Evolutionary conservation across 768 basidiomycete species (phyloP).

Genomic region (Tricholoma matsutake): DNA sequence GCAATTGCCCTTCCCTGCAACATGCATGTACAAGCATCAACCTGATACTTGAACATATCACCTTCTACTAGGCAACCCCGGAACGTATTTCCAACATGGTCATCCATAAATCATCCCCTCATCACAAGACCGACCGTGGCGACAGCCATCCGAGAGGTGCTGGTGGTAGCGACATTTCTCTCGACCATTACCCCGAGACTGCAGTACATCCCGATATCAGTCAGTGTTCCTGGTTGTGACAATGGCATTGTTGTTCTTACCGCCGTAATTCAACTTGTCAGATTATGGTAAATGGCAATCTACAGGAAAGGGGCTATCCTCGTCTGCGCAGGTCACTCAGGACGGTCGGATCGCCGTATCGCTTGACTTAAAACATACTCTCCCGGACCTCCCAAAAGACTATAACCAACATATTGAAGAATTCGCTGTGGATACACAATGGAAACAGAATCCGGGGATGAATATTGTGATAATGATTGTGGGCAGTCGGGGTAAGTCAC

Average conservation of each 20-base stretch:
- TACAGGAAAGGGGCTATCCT: conserved; percentile 36
- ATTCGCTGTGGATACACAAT: conserved; percentile 42
- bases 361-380: conserved; percentile 44
- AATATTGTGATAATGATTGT: conserved; percentile 68
- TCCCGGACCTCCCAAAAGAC: conserved; percentile 49
- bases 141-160: no score
- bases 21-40: no score
- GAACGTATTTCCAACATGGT: no score
- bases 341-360: conserved; percentile 48
- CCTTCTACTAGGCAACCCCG: no score
- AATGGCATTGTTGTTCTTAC: neutral
- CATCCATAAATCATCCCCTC: no score
- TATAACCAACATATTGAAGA: conserved; percentile 46
- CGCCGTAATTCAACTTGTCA: conserved; percentile 7
- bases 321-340: conserved; percentile 35
- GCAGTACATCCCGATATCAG: conserved; percentile 17
- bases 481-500: conserved; percentile 52
- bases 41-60: no score
- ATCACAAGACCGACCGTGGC: no score
- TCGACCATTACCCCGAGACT: conserved; percentile 1
- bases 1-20: no score
- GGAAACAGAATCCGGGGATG: conserved; percentile 38
- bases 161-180: neutral
- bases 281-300: conserved; percentile 39
- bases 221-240: neutral